Percentiles rank a stretch among this genome's conserved stretches.
Conservation (phyloP, 495 filamentous ascomycete species). For the Pyrenula massariospora region DNA sequence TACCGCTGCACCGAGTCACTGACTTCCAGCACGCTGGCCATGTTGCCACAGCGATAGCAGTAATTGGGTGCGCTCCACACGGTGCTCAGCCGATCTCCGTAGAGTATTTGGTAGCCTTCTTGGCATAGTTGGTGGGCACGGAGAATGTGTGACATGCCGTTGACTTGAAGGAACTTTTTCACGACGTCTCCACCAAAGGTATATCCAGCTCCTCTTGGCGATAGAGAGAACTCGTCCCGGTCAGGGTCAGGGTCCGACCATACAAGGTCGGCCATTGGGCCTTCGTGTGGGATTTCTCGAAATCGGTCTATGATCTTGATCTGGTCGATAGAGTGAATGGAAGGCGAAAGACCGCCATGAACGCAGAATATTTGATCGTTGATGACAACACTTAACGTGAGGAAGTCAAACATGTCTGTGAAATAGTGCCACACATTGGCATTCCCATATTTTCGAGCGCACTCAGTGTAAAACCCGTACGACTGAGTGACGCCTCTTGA, state of each 20-base stretch:
- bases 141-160: slow-evolving; percentile 91
- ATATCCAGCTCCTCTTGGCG: slow-evolving; percentile 88
- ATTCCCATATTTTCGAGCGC: slow-evolving; percentile 92
- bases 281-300: slow-evolving; percentile 95
- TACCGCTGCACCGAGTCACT: slow-evolving; percentile 80
- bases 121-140: slow-evolving; percentile 96
- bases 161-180: slow-evolving; percentile 93
- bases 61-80: slow-evolving; percentile 98
- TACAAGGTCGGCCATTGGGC: slow-evolving; percentile 97
- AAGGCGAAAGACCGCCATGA: slow-evolving; percentile 88
- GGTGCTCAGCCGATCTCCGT: slow-evolving; percentile 85
- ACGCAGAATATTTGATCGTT: slow-evolving; percentile 99
- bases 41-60: slow-evolving; percentile 92
- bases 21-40: slow-evolving; percentile 94
- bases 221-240: slow-evolving; percentile 89
- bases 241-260: slow-evolving; percentile 97
- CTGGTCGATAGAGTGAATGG: slow-evolving; percentile 96
- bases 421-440: slow-evolving; percentile 99
- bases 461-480: slow-evolving; percentile 98
- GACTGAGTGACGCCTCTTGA: slow-evolving; percentile 95
- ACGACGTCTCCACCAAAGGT: slow-evolving; percentile 96
- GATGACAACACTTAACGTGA: slow-evolving; percentile 92
- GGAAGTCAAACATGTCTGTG: slow-evolving; percentile 98
- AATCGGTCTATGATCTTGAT: slow-evolving; percentile 99
- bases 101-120: slow-evolving; percentile 91